Conservation (phyloP, 1,139 yeast genomes). For the Torulaspora pretoriensis region DNA sequence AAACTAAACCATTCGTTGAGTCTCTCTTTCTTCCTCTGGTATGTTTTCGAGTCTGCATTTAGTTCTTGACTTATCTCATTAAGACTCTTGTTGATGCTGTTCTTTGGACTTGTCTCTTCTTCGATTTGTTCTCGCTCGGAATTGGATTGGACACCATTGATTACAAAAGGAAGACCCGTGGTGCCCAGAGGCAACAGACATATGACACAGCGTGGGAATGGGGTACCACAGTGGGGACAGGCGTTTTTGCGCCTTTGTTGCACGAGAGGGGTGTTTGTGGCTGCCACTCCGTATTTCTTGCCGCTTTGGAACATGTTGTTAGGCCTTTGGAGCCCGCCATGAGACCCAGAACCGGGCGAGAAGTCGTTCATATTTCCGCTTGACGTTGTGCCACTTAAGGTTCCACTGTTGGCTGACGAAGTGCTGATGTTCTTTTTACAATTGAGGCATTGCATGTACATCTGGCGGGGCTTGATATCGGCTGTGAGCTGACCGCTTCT, state of each 20-base stretch:
- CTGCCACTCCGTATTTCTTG: slow-evolving; percentile 20
- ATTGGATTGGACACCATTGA: slow-evolving; percentile 25
- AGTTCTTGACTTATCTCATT: slow-evolving; percentile 3
- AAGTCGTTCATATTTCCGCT: neutral
- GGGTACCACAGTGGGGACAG: slow-evolving; percentile 84
- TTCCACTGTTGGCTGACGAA: slow-evolving; percentile 10
- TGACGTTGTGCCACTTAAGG: slow-evolving; percentile 9
- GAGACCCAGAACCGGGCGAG: slow-evolving; percentile 4
- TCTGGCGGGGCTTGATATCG: slow-evolving; percentile 63
- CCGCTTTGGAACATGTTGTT: slow-evolving; percentile 6
- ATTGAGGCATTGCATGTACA: slow-evolving; percentile 71
- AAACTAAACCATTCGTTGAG: slow-evolving; percentile 72
- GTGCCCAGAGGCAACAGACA: slow-evolving; percentile 81
- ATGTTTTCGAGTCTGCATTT: neutral
- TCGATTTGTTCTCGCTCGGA: neutral
- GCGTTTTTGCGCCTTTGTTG: slow-evolving; percentile 37
- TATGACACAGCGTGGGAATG: slow-evolving; percentile 88
- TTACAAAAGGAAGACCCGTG: slow-evolving; percentile 41
- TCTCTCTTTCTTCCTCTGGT: slow-evolving; percentile 36
- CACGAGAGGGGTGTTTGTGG: slow-evolving; percentile 15
- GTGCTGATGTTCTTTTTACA: slow-evolving; percentile 70
- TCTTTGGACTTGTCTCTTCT: slow-evolving; percentile 13
- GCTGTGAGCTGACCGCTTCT: slow-evolving; percentile 47
- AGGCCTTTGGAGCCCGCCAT: slow-evolving; percentile 5
- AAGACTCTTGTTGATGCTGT: slow-evolving; percentile 9